Base-by-base conservation (phyloP, 2,329 filamentous ascomycete species). In the Mycogone perniciosa region DNA sequence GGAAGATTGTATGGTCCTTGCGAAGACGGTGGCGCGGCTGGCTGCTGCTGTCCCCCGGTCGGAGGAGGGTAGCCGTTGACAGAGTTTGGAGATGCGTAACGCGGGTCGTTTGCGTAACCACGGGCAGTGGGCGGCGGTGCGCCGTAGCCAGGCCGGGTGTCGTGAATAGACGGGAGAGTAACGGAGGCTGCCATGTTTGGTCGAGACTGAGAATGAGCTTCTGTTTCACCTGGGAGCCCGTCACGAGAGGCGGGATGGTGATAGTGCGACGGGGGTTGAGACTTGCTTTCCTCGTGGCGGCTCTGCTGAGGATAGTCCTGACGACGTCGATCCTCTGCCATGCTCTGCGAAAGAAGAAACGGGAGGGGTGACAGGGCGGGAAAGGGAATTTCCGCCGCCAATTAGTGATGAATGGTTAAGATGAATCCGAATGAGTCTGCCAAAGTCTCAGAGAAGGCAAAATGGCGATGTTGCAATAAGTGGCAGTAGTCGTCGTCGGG, bases 161-260 rank as follows among this genome's bases (percentile, higher is more conserved):
- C 76, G 48, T 77, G 70, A 48, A 79, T 78, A 13, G 76, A 72
- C 1, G 76, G 76, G 33, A 77, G 64, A 53, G 70, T 76, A 52
- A 76, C 70, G 51, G 69, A 66, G 45, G 70, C 62, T 47, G 73
- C 71, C 70, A 76, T 76, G 57, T 57, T 67, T 57, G 57, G 48
- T 58, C 61, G 57, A 48, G 43, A 38, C 13, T 38, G 50, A 27
- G 47, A 45, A 20, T 33, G 48, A 31, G 33, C 34, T 44, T 53
- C 42, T 31, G 48, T 29, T 38, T 51, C 44, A 60, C 65, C 67
- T 41, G 66, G 64, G 43, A 65, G 60, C 54, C 69, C 68, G 55
- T 75, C 72, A 69, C 71, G 52, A 70, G 70, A 50, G 37, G 51
- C 31, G 39, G 57, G 53, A 31, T 57, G 62, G 46, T 61, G 62